These are phyloP conservation scores for Metschnikowia cerradonensis DNA, from an alignment of 805 yeast species.

Conservation along the genomic window DNA sequence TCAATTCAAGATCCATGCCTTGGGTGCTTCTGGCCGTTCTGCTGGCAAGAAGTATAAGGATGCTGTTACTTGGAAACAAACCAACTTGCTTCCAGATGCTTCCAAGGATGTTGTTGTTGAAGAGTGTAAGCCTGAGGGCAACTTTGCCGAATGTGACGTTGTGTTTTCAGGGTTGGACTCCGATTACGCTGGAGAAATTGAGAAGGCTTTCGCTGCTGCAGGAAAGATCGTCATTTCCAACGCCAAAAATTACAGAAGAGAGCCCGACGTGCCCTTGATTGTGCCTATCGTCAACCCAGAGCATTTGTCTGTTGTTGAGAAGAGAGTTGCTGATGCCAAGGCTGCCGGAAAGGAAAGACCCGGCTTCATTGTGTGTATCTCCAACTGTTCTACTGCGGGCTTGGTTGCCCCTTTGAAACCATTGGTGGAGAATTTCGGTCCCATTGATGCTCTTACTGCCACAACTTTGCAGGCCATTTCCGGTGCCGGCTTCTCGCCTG, in stretches of 20 bases:
- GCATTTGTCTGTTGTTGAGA: slow-evolving; percentile 71
- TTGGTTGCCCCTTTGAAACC: slow-evolving; percentile 95
- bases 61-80: slow-evolving; percentile 94
- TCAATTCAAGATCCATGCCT: slow-evolving; percentile 73
- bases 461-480: slow-evolving; percentile 97
- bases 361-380: slow-evolving; percentile 90
- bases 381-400: slow-evolving; percentile 98
- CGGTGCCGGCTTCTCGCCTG: slow-evolving; percentile 98
- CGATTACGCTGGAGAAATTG: slow-evolving; percentile 90
- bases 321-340: slow-evolving; percentile 51
- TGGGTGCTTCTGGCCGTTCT: slow-evolving; percentile 92
- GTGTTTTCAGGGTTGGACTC: slow-evolving; percentile 94
- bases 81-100: slow-evolving; percentile 67
- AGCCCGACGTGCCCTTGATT: slow-evolving; percentile 78
- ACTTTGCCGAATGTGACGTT: slow-evolving; percentile 84
- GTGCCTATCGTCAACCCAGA: slow-evolving; percentile 95
- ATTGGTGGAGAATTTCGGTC: slow-evolving; percentile 85
- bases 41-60: slow-evolving; percentile 85
- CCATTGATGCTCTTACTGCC: slow-evolving; percentile 78
- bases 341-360: slow-evolving; percentile 53
- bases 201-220: slow-evolving; percentile 72
- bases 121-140: slow-evolving; percentile 69
- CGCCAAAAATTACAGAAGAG: slow-evolving; percentile 94
- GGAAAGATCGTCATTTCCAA: slow-evolving; percentile 88
- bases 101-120: slow-evolving; percentile 63